Percentiles rank a stretch among this genome's conserved stretches.
Evolutionary conservation across 306 rosid genomes (phyloP).

Genomic region (Prunus padus): DNA sequence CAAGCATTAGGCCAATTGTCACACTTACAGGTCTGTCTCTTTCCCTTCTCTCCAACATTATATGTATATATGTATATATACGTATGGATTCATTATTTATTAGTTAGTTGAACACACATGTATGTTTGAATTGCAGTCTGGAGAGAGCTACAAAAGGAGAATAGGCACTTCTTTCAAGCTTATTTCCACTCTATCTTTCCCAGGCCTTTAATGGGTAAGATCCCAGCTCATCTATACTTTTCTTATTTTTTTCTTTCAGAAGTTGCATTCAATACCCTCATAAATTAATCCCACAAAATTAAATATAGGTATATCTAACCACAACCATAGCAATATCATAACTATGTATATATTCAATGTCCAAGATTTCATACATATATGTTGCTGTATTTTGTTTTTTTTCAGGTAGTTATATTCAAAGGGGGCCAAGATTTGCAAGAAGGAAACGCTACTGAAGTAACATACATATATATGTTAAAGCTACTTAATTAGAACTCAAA

Average conservation of each 20-base stretch:
- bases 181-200: constrained; percentile 56
- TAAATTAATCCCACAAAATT: background rate
- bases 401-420: constrained; percentile 53
- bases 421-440: constrained; percentile 38
- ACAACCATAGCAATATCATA: background rate
- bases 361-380: background rate
- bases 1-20: constrained; percentile 72
- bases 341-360: background rate
- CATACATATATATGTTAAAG: background rate
- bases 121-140: constrained; percentile 52
- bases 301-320: background rate
- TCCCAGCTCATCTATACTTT: constrained; percentile 6
- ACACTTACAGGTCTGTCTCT: constrained; percentile 65
- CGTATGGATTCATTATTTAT: background rate
- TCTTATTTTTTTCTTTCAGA: background rate
- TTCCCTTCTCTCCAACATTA: background rate
- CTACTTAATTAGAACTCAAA: background rate
- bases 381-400: constrained; percentile 1
- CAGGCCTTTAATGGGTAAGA: constrained; percentile 48
- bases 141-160: constrained; percentile 93
- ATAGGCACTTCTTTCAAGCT: constrained; percentile 69
- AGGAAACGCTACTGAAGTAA: constrained; percentile 24
- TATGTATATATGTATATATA: background rate
- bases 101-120: background rate
- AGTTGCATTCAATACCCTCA: constrained; percentile 10